phyloP scores from a whole-genome alignment of 345 rosid species.

The Toxicodendron radicans region DNA sequence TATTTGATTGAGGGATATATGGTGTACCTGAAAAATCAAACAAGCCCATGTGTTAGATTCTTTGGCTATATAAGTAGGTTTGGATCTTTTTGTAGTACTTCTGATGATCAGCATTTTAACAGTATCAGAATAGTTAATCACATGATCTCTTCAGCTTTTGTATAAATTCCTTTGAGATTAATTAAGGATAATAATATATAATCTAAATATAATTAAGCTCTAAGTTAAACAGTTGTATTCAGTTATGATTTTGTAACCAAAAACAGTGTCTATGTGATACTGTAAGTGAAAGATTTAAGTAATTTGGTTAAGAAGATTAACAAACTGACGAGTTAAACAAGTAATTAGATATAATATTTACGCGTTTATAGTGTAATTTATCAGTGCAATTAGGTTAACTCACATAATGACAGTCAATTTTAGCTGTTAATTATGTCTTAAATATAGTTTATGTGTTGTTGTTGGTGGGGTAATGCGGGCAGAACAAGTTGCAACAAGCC shows the following conservation, averaged over 20 bases:
- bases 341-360: background rate
- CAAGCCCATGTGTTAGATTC: constrained; percentile 48
- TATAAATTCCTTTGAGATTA: too few species aligned
- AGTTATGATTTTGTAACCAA: too few species aligned
- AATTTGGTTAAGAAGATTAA: too few species aligned
- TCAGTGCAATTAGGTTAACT: background rate
- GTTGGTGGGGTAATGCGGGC: constrained; percentile 10
- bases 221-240: too few species aligned
- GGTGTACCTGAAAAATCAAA: constrained; percentile 21
- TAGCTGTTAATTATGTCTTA: too few species aligned
- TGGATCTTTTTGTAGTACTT: constrained; percentile 20
- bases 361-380: constrained; percentile 27
- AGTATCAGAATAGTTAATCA: constrained; percentile 25
- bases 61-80: constrained; percentile 27
- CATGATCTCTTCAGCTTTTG: constrained; percentile 17
- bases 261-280: background rate
- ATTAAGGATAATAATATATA: too few species aligned
- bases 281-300: background rate
- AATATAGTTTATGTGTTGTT: background rate
- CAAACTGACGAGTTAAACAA: too few species aligned
- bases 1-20: constrained; percentile 18
- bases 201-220: too few species aligned
- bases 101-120: constrained; percentile 26
- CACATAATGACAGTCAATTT: too few species aligned
- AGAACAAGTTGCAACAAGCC: constrained; percentile 18